These are phyloP conservation scores for Bacterosira constricta DNA, from an alignment of 108 stramenopile species.

Conservation along the genomic window DNA sequence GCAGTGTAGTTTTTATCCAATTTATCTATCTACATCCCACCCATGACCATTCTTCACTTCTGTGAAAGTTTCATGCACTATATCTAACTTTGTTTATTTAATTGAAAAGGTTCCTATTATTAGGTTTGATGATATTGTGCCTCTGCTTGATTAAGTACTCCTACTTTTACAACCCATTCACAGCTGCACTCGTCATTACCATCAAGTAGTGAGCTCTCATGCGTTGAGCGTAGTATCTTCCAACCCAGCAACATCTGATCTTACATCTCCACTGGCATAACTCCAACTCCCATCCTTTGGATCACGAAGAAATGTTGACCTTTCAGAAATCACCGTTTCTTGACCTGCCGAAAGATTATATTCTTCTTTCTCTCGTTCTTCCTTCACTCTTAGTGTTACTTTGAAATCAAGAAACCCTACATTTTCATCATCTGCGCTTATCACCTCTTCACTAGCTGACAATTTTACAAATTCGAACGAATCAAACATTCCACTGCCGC, in stretches of 20 bases:
- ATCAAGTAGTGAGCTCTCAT: too few relatives aligned
- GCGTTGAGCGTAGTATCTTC: constrained; percentile 56
- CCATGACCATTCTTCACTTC: too few relatives aligned
- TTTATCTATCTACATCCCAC: neutral
- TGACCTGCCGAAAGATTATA: constrained; percentile 28
- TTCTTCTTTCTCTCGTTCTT: neutral
- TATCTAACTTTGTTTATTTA: neutral
- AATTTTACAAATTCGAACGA: constrained; percentile 71
- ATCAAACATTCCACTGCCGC: constrained; percentile 86
- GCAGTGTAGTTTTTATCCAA: too few relatives aligned
- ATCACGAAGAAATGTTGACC: constrained; percentile 60
- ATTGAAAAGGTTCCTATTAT: too few relatives aligned
- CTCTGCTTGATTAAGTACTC: too few relatives aligned
- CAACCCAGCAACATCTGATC: constrained; percentile 58
- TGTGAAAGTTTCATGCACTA: too few relatives aligned
- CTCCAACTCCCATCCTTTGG: constrained; percentile 49
- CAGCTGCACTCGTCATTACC: too few relatives aligned
- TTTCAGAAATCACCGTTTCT: constrained; percentile 63
- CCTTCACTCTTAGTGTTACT: constrained; percentile 49
- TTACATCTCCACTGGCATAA: constrained; percentile 74
- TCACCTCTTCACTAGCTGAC: constrained; percentile 39
- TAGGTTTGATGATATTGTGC: too few relatives aligned
- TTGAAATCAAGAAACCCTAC: constrained; percentile 67
- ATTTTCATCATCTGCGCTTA: constrained; percentile 31
- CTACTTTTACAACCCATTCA: too few relatives aligned